phyloP scores from a whole-genome alignment of 140 eudicot species.

The Ambrosia hybrid region DNA sequence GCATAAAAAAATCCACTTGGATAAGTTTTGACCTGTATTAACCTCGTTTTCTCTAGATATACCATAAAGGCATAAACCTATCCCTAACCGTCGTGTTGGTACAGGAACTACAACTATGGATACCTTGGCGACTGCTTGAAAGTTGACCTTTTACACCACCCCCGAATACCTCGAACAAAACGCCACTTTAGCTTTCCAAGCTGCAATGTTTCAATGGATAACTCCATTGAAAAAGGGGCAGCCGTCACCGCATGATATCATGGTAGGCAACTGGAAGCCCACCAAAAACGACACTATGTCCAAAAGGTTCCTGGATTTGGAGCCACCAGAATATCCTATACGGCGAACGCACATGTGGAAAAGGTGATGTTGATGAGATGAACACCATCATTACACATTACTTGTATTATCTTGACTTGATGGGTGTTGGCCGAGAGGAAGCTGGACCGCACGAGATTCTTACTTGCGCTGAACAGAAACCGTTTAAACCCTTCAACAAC shows the following conservation, averaged over 20 bases:
- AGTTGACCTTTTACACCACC: slow-evolving; percentile 74
- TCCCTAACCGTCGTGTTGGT: background rate
- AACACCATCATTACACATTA: slow-evolving; percentile 71
- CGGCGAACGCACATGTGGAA: slow-evolving; percentile 75
- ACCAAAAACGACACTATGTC: slow-evolving; percentile 81
- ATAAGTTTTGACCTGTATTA: background rate
- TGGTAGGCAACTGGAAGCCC: slow-evolving; percentile 86
- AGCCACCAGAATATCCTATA: slow-evolving; percentile 73
- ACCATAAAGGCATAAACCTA: background rate
- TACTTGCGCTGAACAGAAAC: slow-evolving; percentile 68
- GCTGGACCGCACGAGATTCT: slow-evolving; percentile 73
- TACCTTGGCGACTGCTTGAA: slow-evolving; percentile 66
- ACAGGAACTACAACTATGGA: slow-evolving; percentile 89
- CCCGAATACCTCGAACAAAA: slow-evolving; percentile 93
- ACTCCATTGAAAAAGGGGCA: slow-evolving; percentile 72
- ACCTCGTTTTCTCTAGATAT: background rate
- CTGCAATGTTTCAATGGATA: slow-evolving; percentile 90
- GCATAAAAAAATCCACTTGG: background rate
- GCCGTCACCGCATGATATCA: slow-evolving; percentile 79
- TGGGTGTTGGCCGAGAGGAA: slow-evolving; percentile 84
- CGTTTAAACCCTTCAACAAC: slow-evolving; percentile 63
- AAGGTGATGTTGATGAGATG: slow-evolving; percentile 81
- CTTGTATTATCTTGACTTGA: slow-evolving; percentile 71
- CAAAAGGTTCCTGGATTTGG: slow-evolving; percentile 71
- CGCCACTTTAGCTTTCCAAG: slow-evolving; percentile 91